Conservation (phyloP, 108 stramenopile genomes). For the Fistulifera pelliculosa region DNA sequence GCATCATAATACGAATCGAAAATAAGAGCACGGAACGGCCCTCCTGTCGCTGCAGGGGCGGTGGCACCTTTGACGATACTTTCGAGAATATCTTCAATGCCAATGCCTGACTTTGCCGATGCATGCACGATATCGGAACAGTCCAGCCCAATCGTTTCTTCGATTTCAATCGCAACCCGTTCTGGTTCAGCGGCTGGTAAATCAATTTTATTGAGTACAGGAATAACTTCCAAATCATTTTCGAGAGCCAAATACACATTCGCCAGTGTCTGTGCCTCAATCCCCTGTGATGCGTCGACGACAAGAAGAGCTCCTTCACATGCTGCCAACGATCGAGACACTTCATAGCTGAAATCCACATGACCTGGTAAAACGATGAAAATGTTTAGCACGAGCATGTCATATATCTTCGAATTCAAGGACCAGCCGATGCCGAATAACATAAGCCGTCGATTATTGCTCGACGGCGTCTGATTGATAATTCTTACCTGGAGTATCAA, state of each 20-base stretch:
- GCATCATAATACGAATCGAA: slow-evolving; percentile 96
- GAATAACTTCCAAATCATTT: slow-evolving; percentile 95
- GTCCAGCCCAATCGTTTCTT: slow-evolving; percentile 92
- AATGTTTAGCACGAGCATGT: slow-evolving; percentile 13
- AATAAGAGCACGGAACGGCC: slow-evolving; percentile 78
- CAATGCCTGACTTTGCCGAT: slow-evolving; percentile 88
- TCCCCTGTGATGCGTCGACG: slow-evolving; percentile 97
- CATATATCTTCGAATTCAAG: too few relatives aligned
- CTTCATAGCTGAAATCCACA: slow-evolving; percentile 97
- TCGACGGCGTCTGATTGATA: too few relatives aligned
- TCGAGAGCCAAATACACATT: slow-evolving; percentile 96
- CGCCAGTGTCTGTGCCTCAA: slow-evolving; percentile 98
- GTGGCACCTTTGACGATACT: slow-evolving; percentile 83
- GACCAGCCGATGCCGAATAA: too few relatives aligned
- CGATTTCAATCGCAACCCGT: slow-evolving; percentile 86
- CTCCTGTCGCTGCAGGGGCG: slow-evolving; percentile 50
- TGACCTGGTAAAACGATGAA: slow-evolving; percentile 65
- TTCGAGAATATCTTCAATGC: slow-evolving; percentile 93
- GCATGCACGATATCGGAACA: slow-evolving; percentile 77
- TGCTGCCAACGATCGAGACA: slow-evolving; percentile 92
- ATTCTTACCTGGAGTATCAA: slow-evolving; percentile 80
- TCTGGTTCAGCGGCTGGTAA: slow-evolving; percentile 97
- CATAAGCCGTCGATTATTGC: too few relatives aligned
- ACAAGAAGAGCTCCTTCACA: slow-evolving; percentile 99
- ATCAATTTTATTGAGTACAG: slow-evolving; percentile 98